Evolutionary conservation across 2,329 filamentous ascomycete species (phyloP).

Genomic region (Trichoderma breve): DNA sequence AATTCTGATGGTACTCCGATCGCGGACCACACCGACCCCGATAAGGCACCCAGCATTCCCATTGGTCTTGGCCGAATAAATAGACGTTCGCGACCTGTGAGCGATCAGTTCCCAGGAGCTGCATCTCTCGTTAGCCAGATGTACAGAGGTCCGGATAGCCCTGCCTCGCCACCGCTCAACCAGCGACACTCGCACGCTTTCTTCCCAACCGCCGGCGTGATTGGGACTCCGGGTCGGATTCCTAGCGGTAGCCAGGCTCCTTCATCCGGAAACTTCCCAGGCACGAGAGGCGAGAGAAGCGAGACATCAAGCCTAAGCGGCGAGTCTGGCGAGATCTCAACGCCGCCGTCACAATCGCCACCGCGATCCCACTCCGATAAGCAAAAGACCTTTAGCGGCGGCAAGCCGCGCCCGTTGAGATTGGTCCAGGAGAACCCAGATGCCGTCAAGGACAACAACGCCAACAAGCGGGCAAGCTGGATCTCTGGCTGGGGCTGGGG

Average conservation of each 20-base stretch:
- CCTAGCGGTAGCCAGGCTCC: constrained; percentile 49
- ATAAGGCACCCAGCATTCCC: constrained; percentile 74
- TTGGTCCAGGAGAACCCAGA: constrained; percentile 77
- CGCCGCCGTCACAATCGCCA: constrained; percentile 52
- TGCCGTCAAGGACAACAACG: constrained; percentile 50
- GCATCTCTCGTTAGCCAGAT: constrained; percentile 83
- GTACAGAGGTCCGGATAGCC: constrained; percentile 72
- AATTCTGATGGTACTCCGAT: constrained; percentile 31
- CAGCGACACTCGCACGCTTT: constrained; percentile 62
- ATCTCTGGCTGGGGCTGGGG: constrained; percentile 56
- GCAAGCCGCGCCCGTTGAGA: constrained; percentile 79
- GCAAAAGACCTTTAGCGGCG: constrained; percentile 57
- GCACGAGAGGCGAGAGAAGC: constrained; percentile 65
- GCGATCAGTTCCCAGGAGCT: constrained; percentile 61
- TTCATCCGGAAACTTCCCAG: constrained; percentile 64
- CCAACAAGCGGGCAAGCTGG: constrained; percentile 63
- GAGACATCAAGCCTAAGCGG: constrained; percentile 65
- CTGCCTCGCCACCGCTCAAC: constrained; percentile 59
- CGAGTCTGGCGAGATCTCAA: constrained; percentile 58
- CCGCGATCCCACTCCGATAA: constrained; percentile 52
- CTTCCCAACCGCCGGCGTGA: constrained; percentile 52
- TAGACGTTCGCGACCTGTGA: constrained; percentile 57
- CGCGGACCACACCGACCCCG: constrained; percentile 60
- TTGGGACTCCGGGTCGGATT: constrained; percentile 53
- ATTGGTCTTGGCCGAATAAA: constrained; percentile 58